Base-by-base conservation (phyloP, 179 eudicot genomes). In the Camellia oleifera region DNA sequence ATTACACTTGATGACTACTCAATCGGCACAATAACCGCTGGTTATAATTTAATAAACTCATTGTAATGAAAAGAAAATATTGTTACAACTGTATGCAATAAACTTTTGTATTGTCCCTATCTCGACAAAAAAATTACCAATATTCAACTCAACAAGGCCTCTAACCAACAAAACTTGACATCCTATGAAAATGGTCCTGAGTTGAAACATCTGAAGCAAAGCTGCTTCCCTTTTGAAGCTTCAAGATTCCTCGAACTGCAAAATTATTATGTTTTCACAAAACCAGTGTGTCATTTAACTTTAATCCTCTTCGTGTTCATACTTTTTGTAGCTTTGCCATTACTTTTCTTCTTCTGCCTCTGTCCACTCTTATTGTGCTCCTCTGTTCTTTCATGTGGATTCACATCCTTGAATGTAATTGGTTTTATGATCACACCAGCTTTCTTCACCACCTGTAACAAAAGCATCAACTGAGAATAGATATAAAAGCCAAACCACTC, bases 391-490 rank as follows among this genome's bases (percentile, higher is more conserved):
- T 81, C 88, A 88, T 82, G 89, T 86, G 83, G 88, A 84, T 65
- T 86, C 74, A 89, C 88, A 44, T 97, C 99, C 84, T 92, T 83
- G 52, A 77, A 91, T 82, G 84, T 76, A 69, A 97, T 94, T 7
- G 99, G 99, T 73, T 89, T 82, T 80, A 97, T 97, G 46, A 86
- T 91, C 69, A 94, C 83, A 32, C 99, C 99, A 48, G 97, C 18
- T 83, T 76, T 93, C 93, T 94, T 97, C 69, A 93, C 94, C 82
- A 97, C 92, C 99, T 97, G 91, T 17, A 62, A 50, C 32, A 70
- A 77, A 15, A 8, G 45, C 56, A 78, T 17, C 23, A 74, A 57
- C n/a, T 69, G 61, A 83, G 63, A 40, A 80, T 67, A 18, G 5
- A 11, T 70, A 68, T 1, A 14, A 17, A 69, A 7, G 54, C 5